A percentile compares a stretch with the other conserved stretches of the same genome.
Evolutionary conservation across 1,284 basidiomycete genomes (phyloP).

Genomic region (Xerocomus minutiporus): DNA sequence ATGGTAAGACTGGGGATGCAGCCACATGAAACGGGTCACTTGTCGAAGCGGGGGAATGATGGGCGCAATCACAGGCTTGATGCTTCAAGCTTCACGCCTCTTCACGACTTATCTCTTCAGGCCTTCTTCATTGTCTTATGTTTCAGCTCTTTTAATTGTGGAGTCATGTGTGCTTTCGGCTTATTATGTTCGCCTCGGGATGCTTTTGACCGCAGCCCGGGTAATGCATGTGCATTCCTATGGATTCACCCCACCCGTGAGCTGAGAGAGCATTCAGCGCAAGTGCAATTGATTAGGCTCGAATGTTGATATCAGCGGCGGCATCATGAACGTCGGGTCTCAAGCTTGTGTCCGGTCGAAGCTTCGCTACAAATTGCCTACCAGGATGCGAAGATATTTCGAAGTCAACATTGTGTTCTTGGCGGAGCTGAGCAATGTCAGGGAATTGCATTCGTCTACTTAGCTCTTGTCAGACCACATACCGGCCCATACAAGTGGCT

Average conservation of each 20-base stretch:
- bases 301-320: too few species aligned
- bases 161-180: conserved; percentile 24
- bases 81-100: conserved; percentile 4
- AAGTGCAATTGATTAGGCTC: too few species aligned
- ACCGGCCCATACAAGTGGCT: too few species aligned
- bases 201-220: conserved; percentile 11
- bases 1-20: conserved; percentile 23
- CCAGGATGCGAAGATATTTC: too few species aligned
- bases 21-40: conserved; percentile 22
- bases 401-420: too few species aligned
- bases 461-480: too few species aligned
- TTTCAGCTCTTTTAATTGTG: conserved; percentile 16
- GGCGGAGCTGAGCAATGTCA: too few species aligned
- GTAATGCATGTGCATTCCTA: conserved; percentile 23
- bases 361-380: too few species aligned
- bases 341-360: too few species aligned
- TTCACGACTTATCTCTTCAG: conserved; percentile 21
- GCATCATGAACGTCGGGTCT: too few species aligned
- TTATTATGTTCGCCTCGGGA: conserved; percentile 20
- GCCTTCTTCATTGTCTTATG: conserved; percentile 11
- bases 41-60: conserved; percentile 17
- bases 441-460: too few species aligned
- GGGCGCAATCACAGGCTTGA: conserved; percentile 17
- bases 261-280: neutral
- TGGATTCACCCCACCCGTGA: conserved; percentile 8